A percentile compares a stretch with the other conserved stretches of the same genome.
phyloP scores from a whole-genome alignment of 805 yeast species.

The Candida railenensis region DNA sequence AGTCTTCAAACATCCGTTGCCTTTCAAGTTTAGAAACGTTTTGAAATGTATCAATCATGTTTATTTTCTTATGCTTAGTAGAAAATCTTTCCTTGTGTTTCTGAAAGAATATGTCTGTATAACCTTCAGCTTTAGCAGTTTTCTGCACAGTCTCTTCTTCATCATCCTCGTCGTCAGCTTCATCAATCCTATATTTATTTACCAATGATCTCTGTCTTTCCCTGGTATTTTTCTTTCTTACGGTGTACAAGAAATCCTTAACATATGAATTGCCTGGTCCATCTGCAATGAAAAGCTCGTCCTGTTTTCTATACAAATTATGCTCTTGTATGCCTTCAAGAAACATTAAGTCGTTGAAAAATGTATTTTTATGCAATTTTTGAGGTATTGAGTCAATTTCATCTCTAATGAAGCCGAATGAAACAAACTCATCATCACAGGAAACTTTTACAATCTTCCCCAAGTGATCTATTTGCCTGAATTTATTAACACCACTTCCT shows the following conservation, averaged over 20 bases:
- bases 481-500: conserved; percentile 42
- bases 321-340: conserved; percentile 48
- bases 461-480: conserved; percentile 50
- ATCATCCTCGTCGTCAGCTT: conserved; percentile 12
- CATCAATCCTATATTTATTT: conserved; percentile 3
- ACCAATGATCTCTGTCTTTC: neutral
- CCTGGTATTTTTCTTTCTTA: neutral
- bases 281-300: conserved; percentile 37
- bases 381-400: conserved; percentile 61
- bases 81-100: conserved; percentile 14
- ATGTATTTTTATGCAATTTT: conserved; percentile 44
- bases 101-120: conserved; percentile 19
- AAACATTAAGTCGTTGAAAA: conserved; percentile 52
- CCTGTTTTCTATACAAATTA: conserved; percentile 35
- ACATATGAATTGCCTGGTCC: conserved; percentile 25
- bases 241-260: conserved; percentile 27
- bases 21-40: conserved; percentile 5
- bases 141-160: conserved; percentile 10
- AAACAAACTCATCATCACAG: conserved; percentile 63
- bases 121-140: conserved; percentile 9
- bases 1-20: conserved; percentile 6
- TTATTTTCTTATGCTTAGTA: conserved; percentile 10
- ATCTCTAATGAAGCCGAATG: conserved; percentile 66
- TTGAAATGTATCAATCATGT: conserved; percentile 16
- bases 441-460: conserved; percentile 60